These are phyloP conservation scores for Neocucurbitaria cava DNA, from an alignment of 2,329 filamentous ascomycete species.

Conservation along the genomic window DNA sequence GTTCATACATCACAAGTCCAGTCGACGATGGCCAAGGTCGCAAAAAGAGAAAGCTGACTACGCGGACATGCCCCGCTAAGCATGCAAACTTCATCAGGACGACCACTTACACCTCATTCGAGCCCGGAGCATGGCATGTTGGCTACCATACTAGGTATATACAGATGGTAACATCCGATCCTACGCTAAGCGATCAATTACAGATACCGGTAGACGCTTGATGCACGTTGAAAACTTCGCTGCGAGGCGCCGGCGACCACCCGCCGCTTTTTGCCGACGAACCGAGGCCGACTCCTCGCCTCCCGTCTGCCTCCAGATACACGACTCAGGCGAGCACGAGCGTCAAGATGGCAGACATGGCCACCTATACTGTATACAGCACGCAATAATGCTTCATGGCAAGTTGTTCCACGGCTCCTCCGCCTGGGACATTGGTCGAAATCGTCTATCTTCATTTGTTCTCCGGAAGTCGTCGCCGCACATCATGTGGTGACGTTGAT, in stretches of 20 bases:
- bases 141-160: constrained; percentile 14
- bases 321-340: constrained; percentile 5
- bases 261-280: constrained; percentile 12
- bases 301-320: constrained; percentile 3
- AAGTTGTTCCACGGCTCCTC: not conserved
- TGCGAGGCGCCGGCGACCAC: constrained; percentile 17
- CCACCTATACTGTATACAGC: too few species aligned
- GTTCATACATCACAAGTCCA: not conserved
- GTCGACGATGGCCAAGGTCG: not conserved
- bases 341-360: constrained; percentile 11
- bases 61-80: not conserved
- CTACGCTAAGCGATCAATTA: constrained; percentile 10
- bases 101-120: not conserved
- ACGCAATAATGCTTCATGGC: not conserved
- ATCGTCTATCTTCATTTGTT: constrained; percentile 5
- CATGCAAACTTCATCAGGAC: constrained; percentile 2
- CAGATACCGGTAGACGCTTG: constrained; percentile 3
- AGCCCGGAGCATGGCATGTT: not conserved
- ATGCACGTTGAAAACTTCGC: constrained; percentile 2
- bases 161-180: constrained; percentile 3
- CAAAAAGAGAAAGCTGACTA: not conserved
- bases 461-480: not conserved
- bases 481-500: constrained; percentile 19
- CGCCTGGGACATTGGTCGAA: not conserved
- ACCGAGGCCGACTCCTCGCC: constrained; percentile 12